A percentile compares a stretch with the other conserved stretches of the same genome.
Evolutionary conservation across 2,329 filamentous ascomycete species (phyloP).

Genomic region (Thielaviopsis cerberus): DNA sequence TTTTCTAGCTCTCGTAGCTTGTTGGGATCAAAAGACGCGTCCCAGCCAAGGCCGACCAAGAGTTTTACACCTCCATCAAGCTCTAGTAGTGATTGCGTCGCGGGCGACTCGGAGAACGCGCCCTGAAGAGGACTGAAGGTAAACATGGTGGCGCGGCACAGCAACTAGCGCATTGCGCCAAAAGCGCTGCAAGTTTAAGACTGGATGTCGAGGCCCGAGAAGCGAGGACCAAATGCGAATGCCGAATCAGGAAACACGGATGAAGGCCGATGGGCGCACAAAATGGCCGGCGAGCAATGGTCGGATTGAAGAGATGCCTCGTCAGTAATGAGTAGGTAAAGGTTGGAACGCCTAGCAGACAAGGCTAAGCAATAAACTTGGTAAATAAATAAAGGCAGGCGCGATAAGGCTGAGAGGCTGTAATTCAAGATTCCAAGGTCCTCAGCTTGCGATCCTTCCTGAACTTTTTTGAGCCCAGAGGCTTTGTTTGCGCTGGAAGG

Average conservation of each 20-base stretch:
- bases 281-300: not conserved
- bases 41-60: constrained; percentile 88
- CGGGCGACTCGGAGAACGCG: constrained; percentile 68
- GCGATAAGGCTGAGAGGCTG: not conserved
- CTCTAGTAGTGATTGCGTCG: constrained; percentile 88
- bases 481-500: too few relatives aligned
- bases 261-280: not conserved
- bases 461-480: not conserved
- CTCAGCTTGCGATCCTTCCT: not conserved
- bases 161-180: not conserved
- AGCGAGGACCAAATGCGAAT: not conserved
- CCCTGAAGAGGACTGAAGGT: constrained; percentile 85
- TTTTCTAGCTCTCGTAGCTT: constrained; percentile 80
- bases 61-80: constrained; percentile 94
- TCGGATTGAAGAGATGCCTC: not conserved
- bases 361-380: not conserved
- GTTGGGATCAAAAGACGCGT: constrained; percentile 67
- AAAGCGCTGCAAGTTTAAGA: not conserved
- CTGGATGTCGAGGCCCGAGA: not conserved
- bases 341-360: not conserved
- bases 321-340: not conserved
- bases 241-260: not conserved
- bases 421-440: not conserved
- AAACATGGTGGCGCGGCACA: constrained; percentile 49
- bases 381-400: not conserved